Base-by-base conservation (phyloP, 2,329 filamentous ascomycete genomes). In the Cytospora piceicola region DNA sequence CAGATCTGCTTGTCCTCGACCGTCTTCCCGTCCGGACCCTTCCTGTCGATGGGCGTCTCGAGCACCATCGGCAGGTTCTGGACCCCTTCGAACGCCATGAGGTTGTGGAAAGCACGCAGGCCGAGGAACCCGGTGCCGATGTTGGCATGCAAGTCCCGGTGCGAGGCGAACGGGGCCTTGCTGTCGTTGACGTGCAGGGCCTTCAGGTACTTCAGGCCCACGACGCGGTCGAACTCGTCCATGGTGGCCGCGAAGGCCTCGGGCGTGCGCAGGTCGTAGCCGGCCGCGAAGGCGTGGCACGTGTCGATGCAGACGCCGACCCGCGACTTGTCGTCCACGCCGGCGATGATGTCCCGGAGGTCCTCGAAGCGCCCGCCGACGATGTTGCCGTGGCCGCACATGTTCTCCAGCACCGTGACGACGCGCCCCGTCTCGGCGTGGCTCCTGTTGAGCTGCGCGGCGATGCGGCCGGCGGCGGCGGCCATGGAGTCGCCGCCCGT, bases 261-360 rank as follows among this genome's bases (percentile, higher is more conserved):
- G 0, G 92, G 90, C 0, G 89, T 88, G 61, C 93, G 87, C 36
- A 99, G 78, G 76, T 99, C 95, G 75, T 98, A 95, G 7, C 95
- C 95, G 0, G 92, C 94, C 0, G 94, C 94, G 77, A 98, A 98
- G 66, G 93, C 89, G 77, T 99, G 95, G 78, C 95, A 99, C 0
- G 95, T 99, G 76, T 99, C 95, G 64, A 99, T 88, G 77, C 95
- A 99, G 22, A 99, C 93, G 55, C 94, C 95, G 2, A 99, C 89
- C 36, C 95, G 88, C 53, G 81, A 77, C 79, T 97, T 96, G 76
- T 96, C 88, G 27, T 93, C 85, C 29, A 98, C 86, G 11, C 88
- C 82, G 17, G 84, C 84, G 71, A 99, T 96, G 69, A 97, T 92
- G 72, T 93, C 91, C 15, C 90, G 84, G 56, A 99, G 84, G 72